Conservation (phyloP, 352 stramenopile species). For the Globisporangium spiculum region DNA sequence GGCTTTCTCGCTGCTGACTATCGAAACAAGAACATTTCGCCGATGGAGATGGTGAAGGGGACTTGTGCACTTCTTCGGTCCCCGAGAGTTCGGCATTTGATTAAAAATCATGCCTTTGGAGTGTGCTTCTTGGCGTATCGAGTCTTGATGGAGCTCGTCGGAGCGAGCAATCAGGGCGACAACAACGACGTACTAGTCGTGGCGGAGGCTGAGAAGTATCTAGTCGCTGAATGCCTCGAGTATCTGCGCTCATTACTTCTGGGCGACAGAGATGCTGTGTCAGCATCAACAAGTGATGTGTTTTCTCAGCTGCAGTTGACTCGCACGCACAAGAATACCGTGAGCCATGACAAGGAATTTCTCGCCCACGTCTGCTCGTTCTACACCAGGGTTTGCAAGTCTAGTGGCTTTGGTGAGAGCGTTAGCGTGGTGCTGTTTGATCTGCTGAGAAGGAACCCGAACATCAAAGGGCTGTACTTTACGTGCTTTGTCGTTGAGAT, state of each 20-base stretch:
- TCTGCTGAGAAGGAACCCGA: constrained; percentile 31
- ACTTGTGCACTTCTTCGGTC: neutral
- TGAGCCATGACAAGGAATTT: constrained; percentile 41
- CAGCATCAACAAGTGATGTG: neutral
- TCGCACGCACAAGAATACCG: neutral
- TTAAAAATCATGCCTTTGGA: neutral
- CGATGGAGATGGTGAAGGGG: neutral
- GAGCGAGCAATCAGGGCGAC: neutral
- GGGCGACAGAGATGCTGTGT: neutral
- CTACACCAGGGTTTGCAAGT: constrained; percentile 32
- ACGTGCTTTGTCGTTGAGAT: constrained; percentile 34
- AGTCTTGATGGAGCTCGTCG: neutral
- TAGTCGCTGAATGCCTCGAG: neutral
- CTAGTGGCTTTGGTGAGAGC: constrained; percentile 18
- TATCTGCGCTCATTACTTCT: neutral
- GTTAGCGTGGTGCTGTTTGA: constrained; percentile 47
- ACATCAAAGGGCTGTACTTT: constrained; percentile 46
- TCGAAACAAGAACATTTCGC: neutral
- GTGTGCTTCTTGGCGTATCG: neutral
- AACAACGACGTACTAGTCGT: neutral
- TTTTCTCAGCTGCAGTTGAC: neutral
- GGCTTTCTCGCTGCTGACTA: neutral
- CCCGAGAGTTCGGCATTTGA: neutral
- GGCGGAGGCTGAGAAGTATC: neutral
- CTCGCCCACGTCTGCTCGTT: constrained; percentile 41